Evolutionary conservation across 495 filamentous ascomycete genomes (phyloP).

Genomic region (Acidiella bohemica): DNA sequence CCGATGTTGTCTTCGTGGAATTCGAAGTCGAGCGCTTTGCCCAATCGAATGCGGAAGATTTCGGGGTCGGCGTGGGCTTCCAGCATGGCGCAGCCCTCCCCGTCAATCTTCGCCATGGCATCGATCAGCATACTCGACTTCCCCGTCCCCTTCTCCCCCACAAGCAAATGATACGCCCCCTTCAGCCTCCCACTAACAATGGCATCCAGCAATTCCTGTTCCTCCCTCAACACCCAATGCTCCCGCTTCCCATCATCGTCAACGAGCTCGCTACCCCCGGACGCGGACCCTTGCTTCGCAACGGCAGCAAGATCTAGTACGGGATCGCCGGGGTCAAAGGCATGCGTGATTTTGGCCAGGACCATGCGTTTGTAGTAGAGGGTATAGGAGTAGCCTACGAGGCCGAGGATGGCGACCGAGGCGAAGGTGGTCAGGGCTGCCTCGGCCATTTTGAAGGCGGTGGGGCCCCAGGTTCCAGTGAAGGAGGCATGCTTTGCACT

Average conservation of each 20-base stretch:
- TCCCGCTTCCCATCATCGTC: conserved; percentile 39
- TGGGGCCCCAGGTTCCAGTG: too few relatives aligned
- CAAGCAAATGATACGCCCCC: conserved; percentile 84
- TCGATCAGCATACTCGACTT: conserved; percentile 93
- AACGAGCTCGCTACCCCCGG: conserved; percentile 6
- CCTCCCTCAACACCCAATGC: conserved; percentile 69
- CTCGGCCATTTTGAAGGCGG: conserved; percentile 69
- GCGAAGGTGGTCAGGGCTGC: conserved; percentile 72
- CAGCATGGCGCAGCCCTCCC: conserved; percentile 78
- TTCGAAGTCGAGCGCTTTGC: conserved; percentile 88
- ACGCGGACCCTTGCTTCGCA: conserved; percentile 29
- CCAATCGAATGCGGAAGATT: conserved; percentile 83
- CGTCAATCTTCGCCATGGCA: conserved; percentile 81
- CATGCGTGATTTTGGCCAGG: conserved; percentile 77
- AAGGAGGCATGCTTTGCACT: conserved; percentile 19
- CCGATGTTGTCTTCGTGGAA: conserved; percentile 90
- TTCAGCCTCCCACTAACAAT: conserved; percentile 55
- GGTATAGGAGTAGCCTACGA: conserved; percentile 77
- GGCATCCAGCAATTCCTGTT: conserved; percentile 63
- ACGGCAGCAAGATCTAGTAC: conserved; percentile 78
- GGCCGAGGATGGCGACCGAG: conserved; percentile 68
- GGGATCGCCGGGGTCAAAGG: conserved; percentile 86
- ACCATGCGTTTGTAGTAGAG: conserved; percentile 79
- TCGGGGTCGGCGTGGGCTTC: conserved; percentile 92
- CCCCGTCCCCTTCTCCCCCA: conserved; percentile 92